These are phyloP conservation scores for Chalciporus sphaerocephalus DNA, from an alignment of 768 basidiomycete genomes.

Conservation along the genomic window DNA sequence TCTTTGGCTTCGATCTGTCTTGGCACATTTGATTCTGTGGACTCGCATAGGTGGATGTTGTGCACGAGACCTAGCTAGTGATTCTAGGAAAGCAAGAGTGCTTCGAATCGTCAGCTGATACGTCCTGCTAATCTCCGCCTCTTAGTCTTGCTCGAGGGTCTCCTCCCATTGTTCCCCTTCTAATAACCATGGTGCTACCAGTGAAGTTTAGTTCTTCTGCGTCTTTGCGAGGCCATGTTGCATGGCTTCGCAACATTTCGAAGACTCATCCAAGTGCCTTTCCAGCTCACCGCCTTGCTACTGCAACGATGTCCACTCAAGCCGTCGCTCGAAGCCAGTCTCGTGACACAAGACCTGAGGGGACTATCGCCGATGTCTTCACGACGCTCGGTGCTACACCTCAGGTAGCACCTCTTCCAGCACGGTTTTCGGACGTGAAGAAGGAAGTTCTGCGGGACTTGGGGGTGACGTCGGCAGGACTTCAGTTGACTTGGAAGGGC, in stretches of 20 bases:
- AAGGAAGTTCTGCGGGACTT: conserved; percentile 44
- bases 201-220: neutral
- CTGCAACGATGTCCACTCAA: conserved; percentile 12
- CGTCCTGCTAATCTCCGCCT: neutral
- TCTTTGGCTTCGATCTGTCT: no score
- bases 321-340: neutral
- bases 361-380: conserved; percentile 46
- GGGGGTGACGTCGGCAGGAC: conserved; percentile 9
- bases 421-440: conserved; percentile 60
- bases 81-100: neutral
- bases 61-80: neutral
- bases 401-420: conserved; percentile 41
- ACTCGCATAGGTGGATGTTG: no score
- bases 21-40: no score
- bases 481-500: conserved; percentile 51
- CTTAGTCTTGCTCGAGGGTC: neutral
- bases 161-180: neutral
- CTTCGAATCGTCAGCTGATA: neutral
- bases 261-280: neutral
- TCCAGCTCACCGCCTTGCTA: neutral
- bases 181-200: conserved; percentile 6
- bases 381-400: conserved; percentile 40
- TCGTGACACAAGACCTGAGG: conserved; percentile 24
- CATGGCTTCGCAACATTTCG: neutral
- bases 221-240: neutral